These are phyloP conservation scores for Sclerotinia spermophila DNA, from an alignment of 2,329 filamentous ascomycete species.

Conservation along the genomic window DNA sequence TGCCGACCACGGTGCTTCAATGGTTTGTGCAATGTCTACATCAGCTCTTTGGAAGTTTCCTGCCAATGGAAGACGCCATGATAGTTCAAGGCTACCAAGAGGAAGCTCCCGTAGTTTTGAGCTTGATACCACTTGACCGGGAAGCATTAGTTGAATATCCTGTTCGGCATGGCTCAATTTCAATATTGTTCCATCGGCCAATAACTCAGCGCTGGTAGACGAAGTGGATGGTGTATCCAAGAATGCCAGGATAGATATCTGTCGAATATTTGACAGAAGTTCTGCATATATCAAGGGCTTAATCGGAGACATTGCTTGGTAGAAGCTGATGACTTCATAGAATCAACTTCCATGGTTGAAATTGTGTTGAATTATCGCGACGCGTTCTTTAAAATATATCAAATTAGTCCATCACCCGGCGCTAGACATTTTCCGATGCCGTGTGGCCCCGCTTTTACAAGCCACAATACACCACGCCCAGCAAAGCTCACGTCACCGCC, in stretches of 20 bases:
- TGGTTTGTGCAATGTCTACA: constrained; percentile 24
- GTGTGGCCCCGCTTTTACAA: too few relatives aligned
- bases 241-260: constrained; percentile 56
- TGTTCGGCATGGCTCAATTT: constrained; percentile 48
- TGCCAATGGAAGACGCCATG: constrained; percentile 52
- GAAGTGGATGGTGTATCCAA: constrained; percentile 41
- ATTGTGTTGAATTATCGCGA: background rate
- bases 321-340: background rate
- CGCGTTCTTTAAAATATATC: background rate
- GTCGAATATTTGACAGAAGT: constrained; percentile 60
- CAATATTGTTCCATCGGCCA: constrained; percentile 45
- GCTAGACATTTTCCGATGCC: background rate
- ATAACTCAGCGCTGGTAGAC: constrained; percentile 39
- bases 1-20: constrained; percentile 49
- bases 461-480: background rate
- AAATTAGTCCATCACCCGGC: background rate
- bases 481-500: background rate
- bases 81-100: constrained; percentile 39
- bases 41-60: constrained; percentile 17
- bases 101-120: constrained; percentile 26
- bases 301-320: constrained; percentile 3
- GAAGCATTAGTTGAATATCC: constrained; percentile 38
- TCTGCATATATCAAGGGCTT: constrained; percentile 55
- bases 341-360: background rate
- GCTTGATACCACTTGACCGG: constrained; percentile 36